Evolutionary conservation across 139 green algal species (phyloP).

Genomic region (Coelastrella sp.): DNA sequence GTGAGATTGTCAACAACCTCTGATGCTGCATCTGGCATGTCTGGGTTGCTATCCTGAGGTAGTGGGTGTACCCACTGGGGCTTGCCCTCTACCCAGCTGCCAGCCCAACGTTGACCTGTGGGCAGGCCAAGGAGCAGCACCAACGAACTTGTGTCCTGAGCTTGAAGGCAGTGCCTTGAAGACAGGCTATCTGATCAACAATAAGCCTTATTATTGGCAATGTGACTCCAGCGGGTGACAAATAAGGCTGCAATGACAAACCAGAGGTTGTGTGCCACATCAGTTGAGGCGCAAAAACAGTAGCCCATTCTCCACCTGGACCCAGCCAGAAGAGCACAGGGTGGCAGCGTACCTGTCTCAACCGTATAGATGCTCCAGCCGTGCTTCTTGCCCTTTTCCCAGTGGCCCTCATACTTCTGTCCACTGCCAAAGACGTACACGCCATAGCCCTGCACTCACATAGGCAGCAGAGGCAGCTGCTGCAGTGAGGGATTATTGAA

Average conservation of each 20-base stretch:
- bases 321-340: background rate
- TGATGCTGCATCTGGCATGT: constrained; percentile 28
- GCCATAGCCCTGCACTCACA: constrained; percentile 65
- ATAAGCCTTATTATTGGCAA: too few species aligned
- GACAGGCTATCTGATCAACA: background rate
- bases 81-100: constrained; percentile 67
- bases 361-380: constrained; percentile 78
- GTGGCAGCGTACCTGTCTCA: constrained; percentile 48
- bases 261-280: background rate
- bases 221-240: background rate
- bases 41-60: constrained; percentile 1
- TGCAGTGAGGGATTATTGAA: background rate
- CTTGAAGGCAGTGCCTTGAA: background rate
- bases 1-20: constrained; percentile 43
- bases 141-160: background rate
- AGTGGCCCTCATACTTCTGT: constrained; percentile 78
- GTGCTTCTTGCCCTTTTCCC: constrained; percentile 78
- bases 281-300: background rate
- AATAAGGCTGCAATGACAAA: background rate
- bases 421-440: constrained; percentile 76
- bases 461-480: background rate
- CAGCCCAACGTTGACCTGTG: constrained; percentile 63
- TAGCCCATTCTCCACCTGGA: background rate
- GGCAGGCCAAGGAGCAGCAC: background rate
- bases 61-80: constrained; percentile 69